Base-by-base conservation (phyloP, 2,329 filamentous ascomycete species). In the Parascedosporium putredinis region DNA sequence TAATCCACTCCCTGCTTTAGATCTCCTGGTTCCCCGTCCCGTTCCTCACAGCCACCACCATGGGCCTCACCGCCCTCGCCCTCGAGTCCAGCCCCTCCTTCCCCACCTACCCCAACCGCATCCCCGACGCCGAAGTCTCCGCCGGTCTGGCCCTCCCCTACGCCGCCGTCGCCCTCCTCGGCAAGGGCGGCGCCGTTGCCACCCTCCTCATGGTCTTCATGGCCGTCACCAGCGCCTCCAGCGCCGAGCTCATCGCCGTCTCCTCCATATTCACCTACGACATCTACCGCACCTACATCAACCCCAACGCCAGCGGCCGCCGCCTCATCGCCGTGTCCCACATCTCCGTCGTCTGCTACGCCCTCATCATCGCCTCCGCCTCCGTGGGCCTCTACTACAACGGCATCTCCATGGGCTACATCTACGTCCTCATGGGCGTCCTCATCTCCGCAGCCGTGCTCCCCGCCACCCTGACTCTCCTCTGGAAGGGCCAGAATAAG, bases 351-450 rank as follows among this genome's bases (percentile, higher is more conserved):
- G 72, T 81, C 1, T 58, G 59, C 12, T 95, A 90, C 59, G 84
- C 86, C 0, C 56, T 89, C 18, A 74, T 86, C 57, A 91, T 95
- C 71, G 86, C 87, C 12, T 77, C 72, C 1, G 88, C 94, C 65
- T 83, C 83, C 1, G 86, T 87, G 0, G 88, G 86, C 0, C 76
- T 93, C 0, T 79, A 71, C 62, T 84, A 86, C 54, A 81, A 79
- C 2, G 83, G 84, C 18, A 85, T 95, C 53, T 84, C 79, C 9
- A 93, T 95, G 86, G 89, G 88, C 9, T 94, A 90, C 59, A 73
- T 94, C 3, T 94, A 94, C 60, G 71, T 95, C 1, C 78, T 95
- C 61, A 95, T 95, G 89, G 90, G 89, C 6, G 86, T 89, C 47
- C 87, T 95, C 59, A 93, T 95, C 60, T 88, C 84, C 0, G 80